A percentile compares a stretch with the other conserved stretches of the same genome.
Conservation (phyloP, 495 filamentous ascomycete species). For the Podospora sp. region DNA sequence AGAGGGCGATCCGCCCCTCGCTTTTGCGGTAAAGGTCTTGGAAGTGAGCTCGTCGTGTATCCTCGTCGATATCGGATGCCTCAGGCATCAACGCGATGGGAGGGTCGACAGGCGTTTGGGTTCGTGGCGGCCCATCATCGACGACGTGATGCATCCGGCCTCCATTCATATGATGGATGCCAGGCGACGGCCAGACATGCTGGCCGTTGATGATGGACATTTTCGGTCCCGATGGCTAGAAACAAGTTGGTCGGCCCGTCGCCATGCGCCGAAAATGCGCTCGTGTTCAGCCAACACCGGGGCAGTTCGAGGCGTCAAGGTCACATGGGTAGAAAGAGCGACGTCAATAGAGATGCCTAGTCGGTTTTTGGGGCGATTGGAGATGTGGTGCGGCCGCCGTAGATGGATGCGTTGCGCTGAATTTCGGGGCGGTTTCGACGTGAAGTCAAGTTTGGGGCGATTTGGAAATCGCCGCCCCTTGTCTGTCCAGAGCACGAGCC, state of each 20-base stretch:
- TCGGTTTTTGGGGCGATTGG: constrained; percentile 33
- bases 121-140: constrained; percentile 44
- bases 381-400: constrained; percentile 41
- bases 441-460: constrained; percentile 51
- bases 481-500: constrained; percentile 38
- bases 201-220: constrained; percentile 58
- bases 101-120: constrained; percentile 42
- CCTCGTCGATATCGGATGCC: constrained; percentile 54
- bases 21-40: constrained; percentile 45
- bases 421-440: constrained; percentile 45
- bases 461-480: constrained; percentile 27
- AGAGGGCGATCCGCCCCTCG: constrained; percentile 56
- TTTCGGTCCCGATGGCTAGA: constrained; percentile 40
- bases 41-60: constrained; percentile 48
- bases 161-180: constrained; percentile 38
- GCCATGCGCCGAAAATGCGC: constrained; percentile 53
- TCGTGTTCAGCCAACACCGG: constrained; percentile 49
- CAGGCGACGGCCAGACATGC: constrained; percentile 49
- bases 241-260: constrained; percentile 38
- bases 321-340: constrained; percentile 44
- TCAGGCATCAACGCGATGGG: constrained; percentile 50
- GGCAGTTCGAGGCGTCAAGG: constrained; percentile 40
- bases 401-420: constrained; percentile 45
- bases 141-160: constrained; percentile 32
- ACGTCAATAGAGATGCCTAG: constrained; percentile 45